Evolutionary conservation across 1,284 basidiomycete genomes (phyloP).

Genomic region (Sanguinoderma infundibulare): DNA sequence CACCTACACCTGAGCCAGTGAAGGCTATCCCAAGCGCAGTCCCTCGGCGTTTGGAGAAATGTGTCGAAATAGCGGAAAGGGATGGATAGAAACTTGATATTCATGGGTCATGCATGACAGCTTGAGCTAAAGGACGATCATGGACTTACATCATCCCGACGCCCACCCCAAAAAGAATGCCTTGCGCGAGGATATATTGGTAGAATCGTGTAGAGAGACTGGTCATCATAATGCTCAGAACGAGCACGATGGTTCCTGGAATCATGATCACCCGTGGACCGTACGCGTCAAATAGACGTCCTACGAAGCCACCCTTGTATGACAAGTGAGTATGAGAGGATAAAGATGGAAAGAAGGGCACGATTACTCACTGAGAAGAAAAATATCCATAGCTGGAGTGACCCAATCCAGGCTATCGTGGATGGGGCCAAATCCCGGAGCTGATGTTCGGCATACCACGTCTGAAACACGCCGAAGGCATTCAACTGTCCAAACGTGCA

Average conservation of each 20-base stretch:
- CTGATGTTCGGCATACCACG: constrained; percentile 43
- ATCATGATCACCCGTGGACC: constrained; percentile 28
- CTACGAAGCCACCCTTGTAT: constrained; percentile 22
- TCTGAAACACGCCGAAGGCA: constrained; percentile 41
- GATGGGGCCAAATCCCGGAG: constrained; percentile 37
- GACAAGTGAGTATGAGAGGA: neutral
- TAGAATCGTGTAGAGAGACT: constrained; percentile 55
- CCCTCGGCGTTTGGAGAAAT: constrained; percentile 51
- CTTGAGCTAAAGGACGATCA: constrained; percentile 13
- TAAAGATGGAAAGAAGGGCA: neutral
- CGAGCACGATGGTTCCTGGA: constrained; percentile 28
- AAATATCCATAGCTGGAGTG: constrained; percentile 42
- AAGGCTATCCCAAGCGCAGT: constrained; percentile 57
- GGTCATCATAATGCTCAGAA: constrained; percentile 32
- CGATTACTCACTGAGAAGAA: constrained; percentile 37
- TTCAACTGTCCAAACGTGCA: constrained; percentile 38
- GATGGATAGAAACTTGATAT: constrained; percentile 46
- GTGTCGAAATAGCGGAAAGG: constrained; percentile 43
- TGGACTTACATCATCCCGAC: constrained; percentile 22
- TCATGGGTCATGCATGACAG: neutral
- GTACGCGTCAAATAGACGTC: constrained; percentile 27
- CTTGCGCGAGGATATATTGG: constrained; percentile 64
- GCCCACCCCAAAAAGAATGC: constrained; percentile 38
- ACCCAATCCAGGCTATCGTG: constrained; percentile 49
- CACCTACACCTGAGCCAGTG: constrained; percentile 27